Evolutionary conservation across 2,329 filamentous ascomycete genomes (phyloP), one percentile per base, ranked within the genome.

Genomic region (Neoascochyta sp.): DNA sequence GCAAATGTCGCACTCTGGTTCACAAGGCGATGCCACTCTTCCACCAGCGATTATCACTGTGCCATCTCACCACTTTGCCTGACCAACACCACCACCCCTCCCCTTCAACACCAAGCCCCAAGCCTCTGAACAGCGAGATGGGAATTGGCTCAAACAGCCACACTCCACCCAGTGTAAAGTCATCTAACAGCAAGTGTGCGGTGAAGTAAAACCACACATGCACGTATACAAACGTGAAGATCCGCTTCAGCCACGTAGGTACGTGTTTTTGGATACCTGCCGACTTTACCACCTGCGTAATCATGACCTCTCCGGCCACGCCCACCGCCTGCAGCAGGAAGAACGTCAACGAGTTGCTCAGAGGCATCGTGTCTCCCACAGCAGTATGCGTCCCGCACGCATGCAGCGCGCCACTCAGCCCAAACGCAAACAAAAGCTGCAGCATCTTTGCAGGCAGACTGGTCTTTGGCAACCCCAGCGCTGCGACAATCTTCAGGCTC

Each of bases 101-200:
- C 0, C 73, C 76, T 11, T 69, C 61, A 1, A 67, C 65, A 0
- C 82, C 83, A 18, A 81, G 67, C 0, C 83, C 81, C 10, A 89
- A 18, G 2, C 73, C 75, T 15, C 86, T 70, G n/a, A 88, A 53
- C 1, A 74, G 54, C 31, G 86, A 93, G 7, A 90, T 43, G 0
- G 88, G 86, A n/a, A 94, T 64, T 0, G 87, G 86, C 60, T 95
- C 87, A 39, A 79, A 78, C 9, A 93, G 62, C 84, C 85, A 95
- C 0, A 94, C 52, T 0, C 86, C 87, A 1, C 78, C 75, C 8
- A 73, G 70, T 0, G 81, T 74, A 55, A 94, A 80, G 51, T 95
- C 89, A 53, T 94, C 78, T 8, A 79, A 68, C n/a, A 95, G 70
- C 19, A 80, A 58, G 22, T 69, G 69, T 1, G 75, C 74, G 0